phyloP scores from a whole-genome alignment of 2,329 filamentous ascomycete species.

The Trichoderma atrobrunneum region DNA sequence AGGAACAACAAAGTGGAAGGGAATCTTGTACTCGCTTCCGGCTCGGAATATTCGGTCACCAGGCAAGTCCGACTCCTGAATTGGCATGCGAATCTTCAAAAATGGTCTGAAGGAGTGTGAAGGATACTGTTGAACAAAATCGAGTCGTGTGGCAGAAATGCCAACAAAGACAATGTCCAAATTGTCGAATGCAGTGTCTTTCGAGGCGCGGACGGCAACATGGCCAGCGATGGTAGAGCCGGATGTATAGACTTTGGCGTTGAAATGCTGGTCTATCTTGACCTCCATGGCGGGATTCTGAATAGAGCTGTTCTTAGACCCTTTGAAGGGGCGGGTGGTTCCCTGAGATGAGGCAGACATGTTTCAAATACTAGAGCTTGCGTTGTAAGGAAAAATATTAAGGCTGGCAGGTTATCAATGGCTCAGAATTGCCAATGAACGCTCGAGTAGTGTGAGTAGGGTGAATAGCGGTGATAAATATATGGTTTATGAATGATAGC shows the following conservation, averaged over 20 bases:
- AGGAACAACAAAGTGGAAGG: constrained; percentile 61
- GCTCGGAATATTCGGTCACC: constrained; percentile 46
- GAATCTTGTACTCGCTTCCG: constrained; percentile 48
- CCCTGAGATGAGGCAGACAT: constrained; percentile 29
- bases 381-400: neutral
- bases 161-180: constrained; percentile 55
- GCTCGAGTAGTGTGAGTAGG: neutral
- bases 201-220: constrained; percentile 44
- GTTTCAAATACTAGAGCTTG: neutral
- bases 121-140: constrained; percentile 48
- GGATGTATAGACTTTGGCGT: constrained; percentile 55
- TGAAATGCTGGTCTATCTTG: constrained; percentile 52
- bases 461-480: neutral
- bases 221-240: constrained; percentile 50
- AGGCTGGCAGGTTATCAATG: neutral
- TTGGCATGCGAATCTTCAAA: constrained; percentile 55
- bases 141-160: constrained; percentile 48
- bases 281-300: constrained; percentile 44
- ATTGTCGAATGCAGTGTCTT: constrained; percentile 48
- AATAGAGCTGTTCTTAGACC: constrained; percentile 5
- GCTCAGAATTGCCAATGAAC: neutral
- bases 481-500: neutral
- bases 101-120: constrained; percentile 51
- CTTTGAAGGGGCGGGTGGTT: constrained; percentile 4
- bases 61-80: constrained; percentile 47